A percentile compares a stretch with the other conserved stretches of the same genome.
Evolutionary conservation across 441 rosid genomes (phyloP).

Genomic region (Gossypium schwendimanii): DNA sequence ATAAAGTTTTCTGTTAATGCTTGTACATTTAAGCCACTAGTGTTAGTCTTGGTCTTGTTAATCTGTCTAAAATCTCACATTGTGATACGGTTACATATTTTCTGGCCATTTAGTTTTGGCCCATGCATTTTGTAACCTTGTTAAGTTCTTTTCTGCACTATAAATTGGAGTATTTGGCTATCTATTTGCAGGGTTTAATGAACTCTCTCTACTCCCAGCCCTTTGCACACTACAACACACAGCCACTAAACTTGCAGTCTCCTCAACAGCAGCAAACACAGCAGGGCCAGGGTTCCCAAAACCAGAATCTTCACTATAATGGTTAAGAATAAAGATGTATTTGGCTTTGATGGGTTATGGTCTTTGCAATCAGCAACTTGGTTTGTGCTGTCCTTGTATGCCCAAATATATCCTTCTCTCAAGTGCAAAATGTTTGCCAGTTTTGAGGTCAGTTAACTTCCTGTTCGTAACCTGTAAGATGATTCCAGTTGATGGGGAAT

Average conservation of each 20-base stretch:
- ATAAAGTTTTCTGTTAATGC: not conserved
- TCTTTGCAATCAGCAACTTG: slow-evolving; percentile 74
- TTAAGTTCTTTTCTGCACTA: not conserved
- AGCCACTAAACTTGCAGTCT: slow-evolving; percentile 61
- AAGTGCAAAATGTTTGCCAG: slow-evolving; percentile 34
- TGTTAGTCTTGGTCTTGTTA: not conserved
- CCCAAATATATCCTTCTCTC: slow-evolving; percentile 28
- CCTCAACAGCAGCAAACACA: slow-evolving; percentile 57
- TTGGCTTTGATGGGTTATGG: slow-evolving; percentile 51
- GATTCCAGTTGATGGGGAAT: slow-evolving; percentile 26
- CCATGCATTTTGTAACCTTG: not conserved
- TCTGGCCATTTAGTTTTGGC: not conserved
- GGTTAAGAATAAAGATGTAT: slow-evolving; percentile 42
- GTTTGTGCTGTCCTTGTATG: slow-evolving; percentile 68
- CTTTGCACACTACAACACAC: slow-evolving; percentile 70
- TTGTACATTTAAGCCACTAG: not conserved
- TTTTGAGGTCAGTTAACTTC: slow-evolving; percentile 32
- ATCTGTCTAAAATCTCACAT: not conserved
- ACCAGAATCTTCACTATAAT: slow-evolving; percentile 72
- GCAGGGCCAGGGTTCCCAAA: slow-evolving; percentile 77
- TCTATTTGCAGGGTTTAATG: slow-evolving; percentile 63
- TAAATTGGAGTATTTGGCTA: not conserved
- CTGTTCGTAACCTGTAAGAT: slow-evolving; percentile 21
- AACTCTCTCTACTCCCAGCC: slow-evolving; percentile 94
- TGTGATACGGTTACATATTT: not conserved